These are phyloP conservation scores for Smithsoniella earleae DNA, from an alignment of 163 green algal species.

Conservation along the genomic window DNA sequence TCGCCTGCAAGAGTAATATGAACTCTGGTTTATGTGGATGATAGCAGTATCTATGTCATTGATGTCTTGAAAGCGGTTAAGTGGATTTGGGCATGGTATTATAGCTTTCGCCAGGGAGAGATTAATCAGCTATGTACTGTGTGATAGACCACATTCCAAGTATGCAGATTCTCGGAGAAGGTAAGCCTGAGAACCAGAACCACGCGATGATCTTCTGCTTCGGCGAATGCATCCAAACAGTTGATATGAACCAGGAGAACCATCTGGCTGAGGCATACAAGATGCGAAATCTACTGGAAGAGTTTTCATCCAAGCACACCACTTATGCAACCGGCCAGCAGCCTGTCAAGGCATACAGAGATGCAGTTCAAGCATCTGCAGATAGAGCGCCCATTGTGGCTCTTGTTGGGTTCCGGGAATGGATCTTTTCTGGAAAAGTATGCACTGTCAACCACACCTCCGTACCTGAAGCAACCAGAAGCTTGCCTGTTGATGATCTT, in stretches of 20 bases:
- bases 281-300: constrained; percentile 43
- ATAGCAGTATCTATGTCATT: too few relatives aligned
- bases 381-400: constrained; percentile 29
- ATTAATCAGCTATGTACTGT: too few relatives aligned
- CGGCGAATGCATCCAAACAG: constrained; percentile 70
- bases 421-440: constrained; percentile 60
- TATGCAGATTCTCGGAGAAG: constrained; percentile 73
- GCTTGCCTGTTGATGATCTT: too few relatives aligned
- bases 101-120: too few relatives aligned
- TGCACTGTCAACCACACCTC: not conserved
- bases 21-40: too few relatives aligned
- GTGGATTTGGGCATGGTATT: too few relatives aligned
- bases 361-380: not conserved
- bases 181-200: constrained; percentile 93
- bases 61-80: too few relatives aligned
- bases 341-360: not conserved
- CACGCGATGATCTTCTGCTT: constrained; percentile 74
- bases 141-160: too few relatives aligned
- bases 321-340: not conserved
- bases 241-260: constrained; percentile 89
- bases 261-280: constrained; percentile 77
- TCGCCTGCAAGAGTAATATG: too few relatives aligned
- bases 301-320: not conserved
- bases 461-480: too few relatives aligned
- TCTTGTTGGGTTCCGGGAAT: constrained; percentile 65